Percentiles rank a stretch among this genome's conserved stretches.
Evolutionary conservation across 208 protist species (phyloP).

Genomic region (Acanthamoeba quina): DNA sequence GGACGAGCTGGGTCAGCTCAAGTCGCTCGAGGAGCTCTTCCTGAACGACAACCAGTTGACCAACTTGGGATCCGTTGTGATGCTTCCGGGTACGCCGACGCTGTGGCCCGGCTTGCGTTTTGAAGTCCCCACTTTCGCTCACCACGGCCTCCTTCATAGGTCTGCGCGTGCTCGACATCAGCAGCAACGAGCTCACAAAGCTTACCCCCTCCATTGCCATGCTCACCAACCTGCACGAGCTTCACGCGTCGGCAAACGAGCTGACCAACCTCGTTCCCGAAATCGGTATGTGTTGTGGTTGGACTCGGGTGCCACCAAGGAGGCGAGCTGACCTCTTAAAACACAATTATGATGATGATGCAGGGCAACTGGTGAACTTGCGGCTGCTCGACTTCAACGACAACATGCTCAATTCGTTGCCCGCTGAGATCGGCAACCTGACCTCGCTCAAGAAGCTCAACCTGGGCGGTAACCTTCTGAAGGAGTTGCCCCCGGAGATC

Average conservation of each 20-base stretch:
- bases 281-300: slow-evolving; percentile 21
- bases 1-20: slow-evolving; percentile 67
- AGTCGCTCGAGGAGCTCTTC: slow-evolving; percentile 72
- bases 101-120: no score
- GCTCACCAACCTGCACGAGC: slow-evolving; percentile 76
- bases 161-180: slow-evolving; percentile 75
- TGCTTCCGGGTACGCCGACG: slow-evolving; percentile 4
- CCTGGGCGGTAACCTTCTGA: slow-evolving; percentile 62
- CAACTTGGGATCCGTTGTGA: slow-evolving; percentile 25
- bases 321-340: no score
- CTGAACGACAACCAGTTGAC: slow-evolving; percentile 79
- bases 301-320: no score
- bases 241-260: slow-evolving; percentile 79
- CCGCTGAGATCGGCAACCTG: slow-evolving; percentile 61
- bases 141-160: not conserved
- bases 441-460: slow-evolving; percentile 64
- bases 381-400: slow-evolving; percentile 75
- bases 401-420: slow-evolving; percentile 75
- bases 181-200: slow-evolving; percentile 72
- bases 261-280: slow-evolving; percentile 69
- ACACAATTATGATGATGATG: no score
- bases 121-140: not conserved
- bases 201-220: slow-evolving; percentile 15
- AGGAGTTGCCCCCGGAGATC: slow-evolving; percentile 66
- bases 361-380: slow-evolving; percentile 48